Evolutionary conservation across 176 grass and related monocot species (phyloP).

Genomic region (Ensete glaucum): DNA sequence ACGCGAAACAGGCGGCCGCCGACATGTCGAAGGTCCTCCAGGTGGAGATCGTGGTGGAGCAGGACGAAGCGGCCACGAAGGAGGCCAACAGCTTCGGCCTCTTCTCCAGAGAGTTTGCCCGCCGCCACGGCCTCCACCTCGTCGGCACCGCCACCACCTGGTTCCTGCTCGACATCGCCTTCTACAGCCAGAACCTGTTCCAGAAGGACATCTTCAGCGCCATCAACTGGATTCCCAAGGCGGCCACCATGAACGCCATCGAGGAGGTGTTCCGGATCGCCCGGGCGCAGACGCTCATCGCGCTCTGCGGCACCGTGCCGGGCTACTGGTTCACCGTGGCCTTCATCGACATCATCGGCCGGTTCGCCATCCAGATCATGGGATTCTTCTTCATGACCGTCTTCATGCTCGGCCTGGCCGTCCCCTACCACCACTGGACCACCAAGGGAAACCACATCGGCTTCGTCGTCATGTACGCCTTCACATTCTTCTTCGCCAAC

Average conservation of each 20-base stretch:
- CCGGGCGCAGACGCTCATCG: slow-evolving; percentile 50
- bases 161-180: slow-evolving; percentile 75
- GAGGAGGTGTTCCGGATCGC: slow-evolving; percentile 66
- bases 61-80: no score
- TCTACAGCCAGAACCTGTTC: slow-evolving; percentile 84
- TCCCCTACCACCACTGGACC: slow-evolving; percentile 58
- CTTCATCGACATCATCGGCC: slow-evolving; percentile 51
- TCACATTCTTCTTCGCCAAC: slow-evolving; percentile 89
- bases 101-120: slow-evolving; percentile 28
- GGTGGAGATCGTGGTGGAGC: no score
- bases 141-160: slow-evolving; percentile 54
- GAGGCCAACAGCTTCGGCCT: slow-evolving; percentile 35
- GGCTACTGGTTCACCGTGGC: slow-evolving; percentile 87
- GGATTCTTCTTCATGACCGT: slow-evolving; percentile 42
- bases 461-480: slow-evolving; percentile 42
- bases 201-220: slow-evolving; percentile 86
- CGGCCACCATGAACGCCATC: slow-evolving; percentile 54
- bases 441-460: slow-evolving; percentile 31
- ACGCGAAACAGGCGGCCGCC: no score
- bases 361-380: slow-evolving; percentile 64
- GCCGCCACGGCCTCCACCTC: slow-evolving; percentile 52
- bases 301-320: slow-evolving; percentile 63
- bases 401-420: slow-evolving; percentile 55
- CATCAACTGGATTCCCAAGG: slow-evolving; percentile 51
- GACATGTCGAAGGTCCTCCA: no score